Conservation (phyloP, 2,329 filamentous ascomycete species). For the Corynespora cassiicola region DNA sequence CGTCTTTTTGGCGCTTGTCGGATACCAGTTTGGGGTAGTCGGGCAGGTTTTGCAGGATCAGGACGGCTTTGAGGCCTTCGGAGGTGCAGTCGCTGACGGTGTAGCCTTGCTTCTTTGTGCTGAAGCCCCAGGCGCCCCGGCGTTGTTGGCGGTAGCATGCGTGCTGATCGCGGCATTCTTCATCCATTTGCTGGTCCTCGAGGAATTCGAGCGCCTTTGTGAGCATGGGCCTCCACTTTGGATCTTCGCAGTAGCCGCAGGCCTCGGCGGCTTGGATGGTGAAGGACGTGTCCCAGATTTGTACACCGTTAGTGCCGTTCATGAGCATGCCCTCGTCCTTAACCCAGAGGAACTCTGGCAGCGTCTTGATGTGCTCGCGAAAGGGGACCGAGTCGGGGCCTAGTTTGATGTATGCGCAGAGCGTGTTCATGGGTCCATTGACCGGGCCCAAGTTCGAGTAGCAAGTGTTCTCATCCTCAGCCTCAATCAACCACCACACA, state of each 20-base stretch:
- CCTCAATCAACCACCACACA: constrained; percentile 81
- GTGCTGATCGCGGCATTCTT: constrained; percentile 78
- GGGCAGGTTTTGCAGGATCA: constrained; percentile 80
- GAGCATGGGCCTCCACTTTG: constrained; percentile 83
- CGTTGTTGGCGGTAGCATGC: constrained; percentile 87
- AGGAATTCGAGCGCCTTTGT: constrained; percentile 82
- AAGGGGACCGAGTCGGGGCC: constrained; percentile 77
- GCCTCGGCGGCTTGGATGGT: constrained; percentile 82
- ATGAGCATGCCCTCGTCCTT: constrained; percentile 91
- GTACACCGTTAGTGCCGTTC: constrained; percentile 98
- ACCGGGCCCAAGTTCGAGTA: constrained; percentile 87
- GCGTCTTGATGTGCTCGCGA: constrained; percentile 76
- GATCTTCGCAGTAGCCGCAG: constrained; percentile 77
- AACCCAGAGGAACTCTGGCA: constrained; percentile 90
- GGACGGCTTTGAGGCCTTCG: constrained; percentile 85
- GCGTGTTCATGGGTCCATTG: constrained; percentile 87
- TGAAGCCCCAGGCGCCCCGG: constrained; percentile 96
- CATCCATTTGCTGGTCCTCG: constrained; percentile 88
- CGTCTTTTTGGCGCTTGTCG: constrained; percentile 81
- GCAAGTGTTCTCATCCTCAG: constrained; percentile 93
- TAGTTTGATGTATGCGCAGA: constrained; percentile 84
- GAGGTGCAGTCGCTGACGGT: constrained; percentile 94
- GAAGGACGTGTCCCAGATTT: constrained; percentile 96
- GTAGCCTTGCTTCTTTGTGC: constrained; percentile 90
- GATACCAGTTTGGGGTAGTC: constrained; percentile 75